phyloP scores from a whole-genome alignment of 2,329 filamentous ascomycete species.

The Alternaria angustiovoidea region DNA sequence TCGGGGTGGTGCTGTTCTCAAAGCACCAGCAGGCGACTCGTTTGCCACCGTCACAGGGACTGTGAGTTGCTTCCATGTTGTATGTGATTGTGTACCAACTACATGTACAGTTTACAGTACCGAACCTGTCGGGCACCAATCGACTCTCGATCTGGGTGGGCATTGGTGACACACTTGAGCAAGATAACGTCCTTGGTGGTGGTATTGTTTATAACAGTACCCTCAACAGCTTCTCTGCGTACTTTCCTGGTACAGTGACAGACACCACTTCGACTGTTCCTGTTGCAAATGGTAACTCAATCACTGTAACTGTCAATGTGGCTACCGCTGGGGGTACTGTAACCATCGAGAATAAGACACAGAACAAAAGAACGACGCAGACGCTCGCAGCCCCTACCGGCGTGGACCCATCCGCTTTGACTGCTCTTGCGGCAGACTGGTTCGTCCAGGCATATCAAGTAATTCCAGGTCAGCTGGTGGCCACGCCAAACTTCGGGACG shows the following conservation, averaged over 20 bases:
- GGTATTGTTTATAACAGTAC: conserved; percentile 35
- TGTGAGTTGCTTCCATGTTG: neutral
- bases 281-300: conserved; percentile 27
- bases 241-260: conserved; percentile 26
- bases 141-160: conserved; percentile 37
- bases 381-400: conserved; percentile 23
- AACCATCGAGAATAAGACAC: conserved; percentile 35
- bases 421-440: conserved; percentile 33
- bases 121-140: conserved; percentile 27
- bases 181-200: conserved; percentile 33
- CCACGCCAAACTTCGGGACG: conserved; percentile 29
- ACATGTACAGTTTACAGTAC: conserved; percentile 26
- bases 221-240: conserved; percentile 28
- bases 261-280: conserved; percentile 31
- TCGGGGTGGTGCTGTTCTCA: conserved; percentile 34
- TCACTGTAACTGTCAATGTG: conserved; percentile 28
- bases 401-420: conserved; percentile 21
- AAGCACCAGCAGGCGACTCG: conserved; percentile 33
- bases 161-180: conserved; percentile 30
- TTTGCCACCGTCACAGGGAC: conserved; percentile 34
- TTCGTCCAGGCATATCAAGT: conserved; percentile 39
- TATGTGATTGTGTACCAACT: neutral
- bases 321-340: conserved; percentile 27
- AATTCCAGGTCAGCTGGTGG: conserved; percentile 29
- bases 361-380: conserved; percentile 30